These are phyloP conservation scores for Sequoiadendron giganteum DNA, from an alignment of 75 land plant species.

Conservation along the genomic window DNA sequence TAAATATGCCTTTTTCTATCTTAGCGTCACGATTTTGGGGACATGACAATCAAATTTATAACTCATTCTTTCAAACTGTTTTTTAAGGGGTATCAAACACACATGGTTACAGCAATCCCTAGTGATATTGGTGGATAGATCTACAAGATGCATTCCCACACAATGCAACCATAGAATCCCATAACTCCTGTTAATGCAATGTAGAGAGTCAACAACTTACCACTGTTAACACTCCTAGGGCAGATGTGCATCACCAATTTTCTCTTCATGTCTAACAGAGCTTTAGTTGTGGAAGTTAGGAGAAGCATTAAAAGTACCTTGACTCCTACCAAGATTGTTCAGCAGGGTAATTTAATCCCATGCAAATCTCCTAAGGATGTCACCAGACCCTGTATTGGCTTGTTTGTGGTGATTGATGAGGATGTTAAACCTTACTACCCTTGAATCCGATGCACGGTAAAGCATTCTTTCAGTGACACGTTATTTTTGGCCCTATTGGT, in stretches of 20 bases:
- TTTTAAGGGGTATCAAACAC: background rate
- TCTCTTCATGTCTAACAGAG: background rate
- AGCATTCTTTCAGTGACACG: background rate
- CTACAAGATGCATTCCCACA: background rate
- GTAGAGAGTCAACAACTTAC: background rate
- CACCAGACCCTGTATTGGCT: background rate
- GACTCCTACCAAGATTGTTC: background rate
- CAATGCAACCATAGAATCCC: background rate
- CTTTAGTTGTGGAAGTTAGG: background rate
- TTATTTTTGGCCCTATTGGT: background rate
- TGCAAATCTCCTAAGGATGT: background rate
- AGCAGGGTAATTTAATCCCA: background rate
- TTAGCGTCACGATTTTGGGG: too few relatives aligned
- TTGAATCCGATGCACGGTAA: background rate
- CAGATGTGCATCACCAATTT: background rate
- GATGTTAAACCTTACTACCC: background rate
- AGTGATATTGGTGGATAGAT: background rate
- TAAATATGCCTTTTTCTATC: too few relatives aligned
- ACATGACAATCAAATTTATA: background rate
- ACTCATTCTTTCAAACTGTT: background rate
- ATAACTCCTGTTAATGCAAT: background rate
- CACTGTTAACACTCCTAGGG: background rate
- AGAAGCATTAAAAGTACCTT: background rate
- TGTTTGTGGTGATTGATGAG: background rate
- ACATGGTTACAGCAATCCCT: background rate